These are phyloP conservation scores for Cyberlindnera xishuangbannaensis DNA, from an alignment of 805 yeast species.

Conservation along the genomic window DNA sequence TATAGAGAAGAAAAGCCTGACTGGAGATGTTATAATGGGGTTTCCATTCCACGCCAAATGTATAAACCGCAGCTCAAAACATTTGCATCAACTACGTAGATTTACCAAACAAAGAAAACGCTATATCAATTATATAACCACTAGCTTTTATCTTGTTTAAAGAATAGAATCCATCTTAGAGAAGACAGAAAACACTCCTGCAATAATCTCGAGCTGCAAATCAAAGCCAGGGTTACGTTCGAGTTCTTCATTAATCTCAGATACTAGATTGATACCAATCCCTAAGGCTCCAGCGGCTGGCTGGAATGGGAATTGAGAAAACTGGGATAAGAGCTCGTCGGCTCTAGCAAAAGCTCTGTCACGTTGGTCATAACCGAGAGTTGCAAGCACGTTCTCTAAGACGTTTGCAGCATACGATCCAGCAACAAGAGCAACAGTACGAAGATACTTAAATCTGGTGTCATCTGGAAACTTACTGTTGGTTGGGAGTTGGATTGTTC, in stretches of 20 bases:
- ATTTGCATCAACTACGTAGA: no score
- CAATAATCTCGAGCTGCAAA: slow-evolving; percentile 78
- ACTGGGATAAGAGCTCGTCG: slow-evolving; percentile 83
- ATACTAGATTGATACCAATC: slow-evolving; percentile 61
- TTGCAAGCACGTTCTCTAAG: slow-evolving; percentile 76
- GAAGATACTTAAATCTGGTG: slow-evolving; percentile 61
- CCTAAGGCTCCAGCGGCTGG: slow-evolving; percentile 57
- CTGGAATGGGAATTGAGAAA: slow-evolving; percentile 79
- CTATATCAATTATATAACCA: no score
- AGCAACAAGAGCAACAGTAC: slow-evolving; percentile 77
- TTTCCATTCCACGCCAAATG: no score
- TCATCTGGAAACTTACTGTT: slow-evolving; percentile 64
- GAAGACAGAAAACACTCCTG: slow-evolving; percentile 88
- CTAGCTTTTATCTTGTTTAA: no score
- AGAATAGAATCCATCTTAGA: slow-evolving; percentile 88
- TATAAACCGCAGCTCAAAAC: no score
- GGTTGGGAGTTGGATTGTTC: slow-evolving; percentile 56
- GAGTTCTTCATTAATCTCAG: slow-evolving; percentile 39
- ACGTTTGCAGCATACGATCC: slow-evolving; percentile 96
- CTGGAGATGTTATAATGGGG: no score
- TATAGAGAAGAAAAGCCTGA: no score
- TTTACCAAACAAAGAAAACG: no score
- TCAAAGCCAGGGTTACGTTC: slow-evolving; percentile 38
- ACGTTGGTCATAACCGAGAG: slow-evolving; percentile 77
- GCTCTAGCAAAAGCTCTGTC: slow-evolving; percentile 91